Percentiles rank a stretch among this genome's conserved stretches.
Conservation (phyloP, 768 basidiomycete genomes). For the Postia placenta region DNA sequence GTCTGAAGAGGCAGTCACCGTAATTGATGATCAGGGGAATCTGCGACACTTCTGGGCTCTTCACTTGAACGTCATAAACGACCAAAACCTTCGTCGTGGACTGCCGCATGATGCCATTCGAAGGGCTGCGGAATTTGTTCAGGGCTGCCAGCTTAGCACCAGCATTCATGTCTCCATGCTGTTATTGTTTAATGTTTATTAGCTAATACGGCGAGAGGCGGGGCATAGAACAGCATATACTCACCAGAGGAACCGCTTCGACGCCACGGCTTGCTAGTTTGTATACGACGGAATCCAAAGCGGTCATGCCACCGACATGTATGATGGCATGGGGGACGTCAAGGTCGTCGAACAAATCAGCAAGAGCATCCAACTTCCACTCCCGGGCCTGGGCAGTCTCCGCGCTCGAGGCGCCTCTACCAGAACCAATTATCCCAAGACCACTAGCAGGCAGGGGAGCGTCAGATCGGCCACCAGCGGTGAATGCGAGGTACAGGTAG, state of each 20-base stretch:
- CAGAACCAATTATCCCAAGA: slow-evolving; percentile 89
- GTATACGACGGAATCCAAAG: slow-evolving; percentile 85
- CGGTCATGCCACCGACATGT: slow-evolving; percentile 83
- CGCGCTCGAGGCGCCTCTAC: slow-evolving; percentile 73
- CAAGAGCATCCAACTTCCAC: slow-evolving; percentile 92
- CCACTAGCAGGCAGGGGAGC: slow-evolving; percentile 38
- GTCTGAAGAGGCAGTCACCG: slow-evolving; percentile 38
- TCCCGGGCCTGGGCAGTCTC: slow-evolving; percentile 84
- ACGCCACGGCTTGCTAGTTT: slow-evolving; percentile 81
- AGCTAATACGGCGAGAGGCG: slow-evolving; percentile 9
- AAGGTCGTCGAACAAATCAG: slow-evolving; percentile 85
- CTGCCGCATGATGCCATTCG: slow-evolving; percentile 57
- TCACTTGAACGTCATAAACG: slow-evolving; percentile 91
- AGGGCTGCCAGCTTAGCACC: slow-evolving; percentile 75
- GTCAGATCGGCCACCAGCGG: slow-evolving; percentile 72
- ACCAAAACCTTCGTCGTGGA: slow-evolving; percentile 73
- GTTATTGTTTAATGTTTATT: too few relatives aligned
- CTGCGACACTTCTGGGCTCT: slow-evolving; percentile 83
- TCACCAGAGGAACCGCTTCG: slow-evolving; percentile 83
- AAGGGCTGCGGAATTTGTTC: slow-evolving; percentile 71
- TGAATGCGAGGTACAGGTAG: slow-evolving; percentile 94
- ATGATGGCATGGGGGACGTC: slow-evolving; percentile 78
- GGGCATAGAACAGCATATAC: slow-evolving; percentile 23
- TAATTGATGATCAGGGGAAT: slow-evolving; percentile 95
- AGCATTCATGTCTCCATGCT: slow-evolving; percentile 94